Percentiles rank a stretch among this genome's conserved stretches.
Conservation (phyloP, 306 rosid species). For the Prunus persica region Prunus_persica_NCBIv2 NC_034009.1:31418501-31419000, state of each 20-base stretch:
- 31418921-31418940: conserved; percentile 90
- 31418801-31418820: conserved; percentile 18
- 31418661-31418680: background rate
- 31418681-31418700: background rate
- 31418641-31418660: background rate
- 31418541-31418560: background rate
- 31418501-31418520: background rate
- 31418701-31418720: background rate
- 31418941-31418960: conserved; percentile 69
- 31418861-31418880: conserved; percentile 44
- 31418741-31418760: conserved; percentile 42
- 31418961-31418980: conserved; percentile 68
- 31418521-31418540: background rate
- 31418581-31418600: background rate
- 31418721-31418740: background rate
- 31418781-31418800: conserved; percentile 33
- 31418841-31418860: conserved; percentile 47
- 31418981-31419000: conserved; percentile 72
- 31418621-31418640: background rate
- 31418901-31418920: conserved; percentile 61
- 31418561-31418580: background rate
- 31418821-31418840: conserved; percentile 30
- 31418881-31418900: conserved; percentile 42
- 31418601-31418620: background rate
- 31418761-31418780: conserved; percentile 66